Evolutionary conservation across 805 yeast species (phyloP).

Genomic region (Clavispora santaluciae): DNA sequence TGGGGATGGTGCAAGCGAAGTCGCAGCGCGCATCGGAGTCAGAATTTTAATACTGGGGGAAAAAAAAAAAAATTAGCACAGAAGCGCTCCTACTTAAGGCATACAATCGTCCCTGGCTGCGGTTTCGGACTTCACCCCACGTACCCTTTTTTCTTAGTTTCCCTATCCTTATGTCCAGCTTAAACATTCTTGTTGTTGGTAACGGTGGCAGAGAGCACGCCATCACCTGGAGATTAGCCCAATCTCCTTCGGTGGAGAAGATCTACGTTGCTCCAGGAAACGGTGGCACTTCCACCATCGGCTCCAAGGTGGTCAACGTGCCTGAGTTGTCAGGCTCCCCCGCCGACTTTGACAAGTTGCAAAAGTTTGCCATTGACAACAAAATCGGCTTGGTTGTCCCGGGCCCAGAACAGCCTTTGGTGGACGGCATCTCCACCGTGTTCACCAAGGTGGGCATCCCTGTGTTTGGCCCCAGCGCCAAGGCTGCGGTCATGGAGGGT

Average conservation of each 20-base stretch:
- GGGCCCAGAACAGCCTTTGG: constrained; percentile 99
- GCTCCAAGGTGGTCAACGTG: constrained; percentile 61
- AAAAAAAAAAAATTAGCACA: not conserved
- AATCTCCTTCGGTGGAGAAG: constrained; percentile 64
- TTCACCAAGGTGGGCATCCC: constrained; percentile 86
- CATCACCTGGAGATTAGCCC: constrained; percentile 82
- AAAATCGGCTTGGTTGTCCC: constrained; percentile 76
- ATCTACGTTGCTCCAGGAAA: constrained; percentile 96
- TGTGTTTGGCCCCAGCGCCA: constrained; percentile 91
- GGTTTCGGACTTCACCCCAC: not conserved
- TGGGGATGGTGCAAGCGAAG: no score
- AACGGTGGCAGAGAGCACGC: constrained; percentile 99
- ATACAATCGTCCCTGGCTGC: not conserved
- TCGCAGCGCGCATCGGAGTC: constrained; percentile 1
- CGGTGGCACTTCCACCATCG: constrained; percentile 71
- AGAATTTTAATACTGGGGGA: not conserved
- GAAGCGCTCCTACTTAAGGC: not conserved
- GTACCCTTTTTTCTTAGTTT: not conserved
- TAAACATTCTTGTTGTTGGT: constrained; percentile 71
- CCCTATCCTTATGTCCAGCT: constrained; percentile 8
- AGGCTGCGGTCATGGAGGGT: constrained; percentile 94
- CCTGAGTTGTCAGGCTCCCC: constrained; percentile 57
- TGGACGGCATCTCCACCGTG: constrained; percentile 77
- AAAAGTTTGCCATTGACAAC: constrained; percentile 67
- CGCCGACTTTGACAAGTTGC: constrained; percentile 64